A percentile compares a stretch with the other conserved stretches of the same genome.
phyloP scores from a whole-genome alignment of 2,329 filamentous ascomycete genomes.

The Monilinia vaccinii-corymbosi region DNA sequence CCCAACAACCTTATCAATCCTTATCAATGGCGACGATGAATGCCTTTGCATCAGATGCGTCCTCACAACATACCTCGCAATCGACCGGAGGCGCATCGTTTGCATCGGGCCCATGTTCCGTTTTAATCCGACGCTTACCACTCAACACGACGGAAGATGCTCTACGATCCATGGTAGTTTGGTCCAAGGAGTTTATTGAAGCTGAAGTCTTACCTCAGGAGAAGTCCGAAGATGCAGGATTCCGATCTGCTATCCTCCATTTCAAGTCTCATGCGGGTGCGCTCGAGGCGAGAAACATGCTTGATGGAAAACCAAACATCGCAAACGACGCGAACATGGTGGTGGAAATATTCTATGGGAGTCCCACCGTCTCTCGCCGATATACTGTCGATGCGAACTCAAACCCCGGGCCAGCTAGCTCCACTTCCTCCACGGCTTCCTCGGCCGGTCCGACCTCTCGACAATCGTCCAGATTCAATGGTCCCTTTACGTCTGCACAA shows the following conservation, averaged over 20 bases:
- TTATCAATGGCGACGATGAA: slow-evolving; percentile 28
- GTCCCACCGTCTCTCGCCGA: slow-evolving; percentile 34
- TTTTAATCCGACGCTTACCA: slow-evolving; percentile 47
- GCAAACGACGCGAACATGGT: slow-evolving; percentile 43
- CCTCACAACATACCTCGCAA: slow-evolving; percentile 17
- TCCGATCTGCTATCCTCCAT: slow-evolving; percentile 42
- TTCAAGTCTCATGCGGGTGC: slow-evolving; percentile 47
- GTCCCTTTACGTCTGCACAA: slow-evolving; percentile 42
- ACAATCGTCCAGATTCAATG: slow-evolving; percentile 44
- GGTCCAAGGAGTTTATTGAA: slow-evolving; percentile 45
- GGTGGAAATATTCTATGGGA: slow-evolving; percentile 45
- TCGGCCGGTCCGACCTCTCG: slow-evolving; percentile 27
- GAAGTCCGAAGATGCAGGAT: slow-evolving; percentile 40
- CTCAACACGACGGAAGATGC: slow-evolving; percentile 44
- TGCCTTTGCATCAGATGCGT: slow-evolving; percentile 23
- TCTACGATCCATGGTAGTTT: slow-evolving; percentile 48
- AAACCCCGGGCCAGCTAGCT: slow-evolving; percentile 33
- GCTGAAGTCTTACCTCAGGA: slow-evolving; percentile 43
- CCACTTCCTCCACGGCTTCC: slow-evolving; percentile 34
- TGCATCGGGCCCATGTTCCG: slow-evolving; percentile 30
- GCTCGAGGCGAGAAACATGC: slow-evolving; percentile 45
- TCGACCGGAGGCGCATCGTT: slow-evolving; percentile 17
- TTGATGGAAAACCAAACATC: slow-evolving; percentile 46
- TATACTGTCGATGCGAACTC: slow-evolving; percentile 43
- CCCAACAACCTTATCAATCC: slow-evolving; percentile 25